Evolutionary conservation across 441 rosid species (phyloP).

Genomic region (Populus tomentosa): DNA sequence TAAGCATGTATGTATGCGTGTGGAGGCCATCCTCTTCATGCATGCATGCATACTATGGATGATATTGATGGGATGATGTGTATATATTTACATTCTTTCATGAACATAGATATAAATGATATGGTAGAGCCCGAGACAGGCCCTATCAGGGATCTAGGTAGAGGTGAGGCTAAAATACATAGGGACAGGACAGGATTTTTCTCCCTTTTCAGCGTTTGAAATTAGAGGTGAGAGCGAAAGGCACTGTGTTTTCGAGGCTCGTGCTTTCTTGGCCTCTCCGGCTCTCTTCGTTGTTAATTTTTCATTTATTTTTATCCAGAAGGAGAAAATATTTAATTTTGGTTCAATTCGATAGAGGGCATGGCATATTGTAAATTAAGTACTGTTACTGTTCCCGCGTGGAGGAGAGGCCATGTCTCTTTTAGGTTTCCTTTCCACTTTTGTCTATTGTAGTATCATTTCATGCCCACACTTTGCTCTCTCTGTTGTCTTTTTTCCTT

Average conservation of each 20-base stretch:
- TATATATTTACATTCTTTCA: too few relatives aligned
- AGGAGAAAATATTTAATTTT: background rate
- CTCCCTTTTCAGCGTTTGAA: slow-evolving; percentile 15
- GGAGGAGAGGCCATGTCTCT: background rate
- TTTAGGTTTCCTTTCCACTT: slow-evolving; percentile 10
- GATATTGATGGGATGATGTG: too few relatives aligned
- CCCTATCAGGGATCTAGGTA: background rate
- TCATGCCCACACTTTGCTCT: slow-evolving; percentile 12
- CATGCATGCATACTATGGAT: too few relatives aligned
- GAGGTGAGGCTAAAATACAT: background rate
- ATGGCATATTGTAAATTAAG: background rate
- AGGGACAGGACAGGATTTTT: slow-evolving; percentile 1
- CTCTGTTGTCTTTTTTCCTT: background rate
- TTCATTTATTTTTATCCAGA: background rate
- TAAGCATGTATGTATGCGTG: too few relatives aligned
- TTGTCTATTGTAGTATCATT: slow-evolving; percentile 15
- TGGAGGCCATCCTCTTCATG: too few relatives aligned
- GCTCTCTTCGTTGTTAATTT: background rate
- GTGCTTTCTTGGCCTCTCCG: slow-evolving; percentile 13
- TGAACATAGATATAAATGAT: background rate
- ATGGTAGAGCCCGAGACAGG: background rate
- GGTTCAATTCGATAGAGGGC: background rate
- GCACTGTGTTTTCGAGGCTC: slow-evolving; percentile 28
- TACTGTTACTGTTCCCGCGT: slow-evolving; percentile 4
- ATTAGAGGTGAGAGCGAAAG: slow-evolving; percentile 19